These are phyloP conservation scores for Cercospora sp. DNA, from an alignment of 2,329 filamentous ascomycete species.

Conservation along the genomic window DNA sequence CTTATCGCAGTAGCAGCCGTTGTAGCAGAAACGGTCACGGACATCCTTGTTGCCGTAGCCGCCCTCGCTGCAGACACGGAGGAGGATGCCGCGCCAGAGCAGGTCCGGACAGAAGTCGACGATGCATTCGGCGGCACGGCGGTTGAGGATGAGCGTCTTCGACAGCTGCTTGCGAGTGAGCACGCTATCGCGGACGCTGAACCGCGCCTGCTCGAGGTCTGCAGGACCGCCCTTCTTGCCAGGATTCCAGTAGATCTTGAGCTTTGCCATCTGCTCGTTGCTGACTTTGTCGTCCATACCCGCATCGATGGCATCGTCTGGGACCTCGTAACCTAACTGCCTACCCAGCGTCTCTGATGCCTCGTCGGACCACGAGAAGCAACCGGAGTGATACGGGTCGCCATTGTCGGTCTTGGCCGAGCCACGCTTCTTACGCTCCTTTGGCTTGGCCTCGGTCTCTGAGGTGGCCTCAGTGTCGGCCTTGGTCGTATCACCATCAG, in stretches of 20 bases:
- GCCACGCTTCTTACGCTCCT: constrained; percentile 25
- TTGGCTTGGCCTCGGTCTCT: constrained; percentile 27
- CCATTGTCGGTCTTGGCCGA: constrained; percentile 25
- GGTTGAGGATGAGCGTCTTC: constrained; percentile 31
- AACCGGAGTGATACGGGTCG: constrained; percentile 36
- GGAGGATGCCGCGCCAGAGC: constrained; percentile 38
- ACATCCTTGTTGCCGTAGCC: constrained; percentile 38
- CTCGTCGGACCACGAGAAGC: constrained; percentile 32
- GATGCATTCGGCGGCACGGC: constrained; percentile 37
- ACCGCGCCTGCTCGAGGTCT: constrained; percentile 35
- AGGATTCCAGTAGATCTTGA: constrained; percentile 39
- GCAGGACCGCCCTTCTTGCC: constrained; percentile 37
- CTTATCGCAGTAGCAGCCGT: constrained; percentile 39
- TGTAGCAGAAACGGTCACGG: constrained; percentile 38
- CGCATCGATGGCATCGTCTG: constrained; percentile 36
- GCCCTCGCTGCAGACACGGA: constrained; percentile 38
- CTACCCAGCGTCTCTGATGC: constrained; percentile 20
- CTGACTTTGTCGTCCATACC: constrained; percentile 31
- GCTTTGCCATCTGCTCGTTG: constrained; percentile 28
- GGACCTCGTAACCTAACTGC: constrained; percentile 21
- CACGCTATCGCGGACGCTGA: constrained; percentile 38
- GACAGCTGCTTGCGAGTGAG: constrained; percentile 37
- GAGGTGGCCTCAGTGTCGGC: constrained; percentile 17
- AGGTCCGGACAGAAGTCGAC: constrained; percentile 42
- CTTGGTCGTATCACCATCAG: constrained; percentile 10